Conservation (phyloP, 306 rosid genomes). For the Citrullus mucosospermus region DNA sequence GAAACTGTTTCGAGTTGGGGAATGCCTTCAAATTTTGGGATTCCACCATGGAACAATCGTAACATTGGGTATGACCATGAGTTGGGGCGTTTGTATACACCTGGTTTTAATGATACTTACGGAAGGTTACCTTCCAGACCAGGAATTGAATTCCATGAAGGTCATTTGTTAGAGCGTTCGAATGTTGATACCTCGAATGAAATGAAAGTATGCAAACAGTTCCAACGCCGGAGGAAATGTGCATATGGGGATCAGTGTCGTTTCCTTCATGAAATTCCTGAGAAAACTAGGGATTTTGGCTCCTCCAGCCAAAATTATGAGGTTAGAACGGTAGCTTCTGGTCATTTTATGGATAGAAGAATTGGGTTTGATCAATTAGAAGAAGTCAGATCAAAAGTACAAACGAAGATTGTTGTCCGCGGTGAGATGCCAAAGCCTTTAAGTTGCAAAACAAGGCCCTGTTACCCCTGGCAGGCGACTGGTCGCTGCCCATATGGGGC, state of each 20-base stretch:
- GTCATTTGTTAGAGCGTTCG: neutral
- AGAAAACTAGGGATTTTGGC: neutral
- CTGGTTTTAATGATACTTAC: neutral
- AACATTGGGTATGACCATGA: neutral
- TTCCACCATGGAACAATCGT: neutral
- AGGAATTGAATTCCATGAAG: neutral
- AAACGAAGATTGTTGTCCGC: neutral
- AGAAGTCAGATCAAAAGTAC: neutral
- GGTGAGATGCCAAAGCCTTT: neutral
- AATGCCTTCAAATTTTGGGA: neutral
- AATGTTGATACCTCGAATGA: neutral
- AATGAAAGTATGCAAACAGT: conserved; percentile 21
- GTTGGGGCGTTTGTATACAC: neutral
- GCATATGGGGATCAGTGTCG: conserved; percentile 28
- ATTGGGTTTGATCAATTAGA: conserved; percentile 5
- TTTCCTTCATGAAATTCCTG: conserved; percentile 18
- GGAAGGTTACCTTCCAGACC: neutral
- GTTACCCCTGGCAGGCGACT: conserved; percentile 10
- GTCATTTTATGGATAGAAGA: neutral
- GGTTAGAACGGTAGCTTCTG: neutral
- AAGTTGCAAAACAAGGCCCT: neutral
- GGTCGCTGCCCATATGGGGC: conserved; percentile 8
- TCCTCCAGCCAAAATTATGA: neutral
- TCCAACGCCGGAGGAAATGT: conserved; percentile 14
- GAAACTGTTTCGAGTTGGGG: neutral